A percentile compares a stretch with the other conserved stretches of the same genome.
Evolutionary conservation across 176 grass and related monocot genomes (phyloP).

Genomic region (Phyllostachys edulis): DNA sequence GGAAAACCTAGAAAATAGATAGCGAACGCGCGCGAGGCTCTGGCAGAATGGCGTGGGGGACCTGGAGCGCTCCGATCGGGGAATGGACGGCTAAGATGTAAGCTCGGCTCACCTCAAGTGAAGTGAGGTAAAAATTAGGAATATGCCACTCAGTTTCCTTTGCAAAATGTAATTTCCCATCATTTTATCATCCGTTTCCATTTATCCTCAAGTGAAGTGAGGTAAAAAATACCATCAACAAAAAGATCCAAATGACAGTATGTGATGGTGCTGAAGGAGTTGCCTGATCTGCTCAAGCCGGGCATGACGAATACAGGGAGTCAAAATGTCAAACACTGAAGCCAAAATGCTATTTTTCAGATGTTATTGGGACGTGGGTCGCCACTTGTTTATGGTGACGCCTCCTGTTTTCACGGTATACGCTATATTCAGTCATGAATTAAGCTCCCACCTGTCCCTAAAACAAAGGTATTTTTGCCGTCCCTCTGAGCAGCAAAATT

Average conservation of each 20-base stretch:
- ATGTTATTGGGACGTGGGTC: too few relatives aligned
- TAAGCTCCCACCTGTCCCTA: too few relatives aligned
- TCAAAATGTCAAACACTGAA: too few relatives aligned
- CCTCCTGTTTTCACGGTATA: too few relatives aligned
- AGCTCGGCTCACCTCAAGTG: background rate
- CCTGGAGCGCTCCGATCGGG: background rate
- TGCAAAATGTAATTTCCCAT: background rate
- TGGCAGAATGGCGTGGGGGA: background rate
- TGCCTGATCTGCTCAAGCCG: too few relatives aligned
- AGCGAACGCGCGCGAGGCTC: background rate
- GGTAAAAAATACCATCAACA: background rate
- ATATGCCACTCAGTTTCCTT: background rate
- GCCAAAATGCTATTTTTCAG: too few relatives aligned
- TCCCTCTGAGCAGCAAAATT: too few relatives aligned
- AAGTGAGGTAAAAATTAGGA: too few relatives aligned
- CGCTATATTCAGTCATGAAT: too few relatives aligned
- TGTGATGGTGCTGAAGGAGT: background rate
- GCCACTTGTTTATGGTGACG: too few relatives aligned
- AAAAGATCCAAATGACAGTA: background rate
- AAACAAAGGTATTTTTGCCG: too few relatives aligned
- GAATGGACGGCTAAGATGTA: slow-evolving; percentile 23
- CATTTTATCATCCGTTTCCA: background rate
- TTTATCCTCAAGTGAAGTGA: background rate
- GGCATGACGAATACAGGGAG: too few relatives aligned
- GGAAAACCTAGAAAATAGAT: slow-evolving; percentile 40